phyloP scores from a whole-genome alignment of 169 alveolate species.

The Plasmodium malariae region DNA sequence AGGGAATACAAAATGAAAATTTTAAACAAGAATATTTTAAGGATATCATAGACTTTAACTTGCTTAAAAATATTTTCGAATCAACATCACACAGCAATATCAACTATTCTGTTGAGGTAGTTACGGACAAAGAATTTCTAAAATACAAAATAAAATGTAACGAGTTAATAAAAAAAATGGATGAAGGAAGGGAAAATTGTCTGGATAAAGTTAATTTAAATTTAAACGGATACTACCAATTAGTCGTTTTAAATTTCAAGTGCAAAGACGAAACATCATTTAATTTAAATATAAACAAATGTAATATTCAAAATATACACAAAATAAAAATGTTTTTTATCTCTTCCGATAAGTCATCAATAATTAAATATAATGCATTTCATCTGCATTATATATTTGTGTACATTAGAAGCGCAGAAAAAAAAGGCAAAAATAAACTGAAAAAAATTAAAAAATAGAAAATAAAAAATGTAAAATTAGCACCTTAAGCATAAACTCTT shows the following conservation, averaged over 20 bases:
- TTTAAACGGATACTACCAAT: slow-evolving; percentile 50
- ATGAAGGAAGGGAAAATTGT: neutral
- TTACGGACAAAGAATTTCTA: slow-evolving; percentile 30
- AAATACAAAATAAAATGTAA: slow-evolving; percentile 19
- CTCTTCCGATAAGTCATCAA: slow-evolving; percentile 52
- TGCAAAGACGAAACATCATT: slow-evolving; percentile 23
- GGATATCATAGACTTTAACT: slow-evolving; percentile 13
- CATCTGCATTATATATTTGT: slow-evolving; percentile 21
- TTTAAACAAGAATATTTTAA: slow-evolving; percentile 12
- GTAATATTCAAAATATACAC: slow-evolving; percentile 21
- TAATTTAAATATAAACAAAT: slow-evolving; percentile 20
- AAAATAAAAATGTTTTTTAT: slow-evolving; percentile 59
- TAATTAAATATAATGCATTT: slow-evolving; percentile 43
- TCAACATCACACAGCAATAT: slow-evolving; percentile 9
- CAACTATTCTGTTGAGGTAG: slow-evolving; percentile 22
- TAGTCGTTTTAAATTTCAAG: slow-evolving; percentile 29
- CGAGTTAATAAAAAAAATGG: slow-evolving; percentile 22
- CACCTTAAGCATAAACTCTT: too few species aligned
- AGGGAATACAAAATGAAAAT: too few species aligned
- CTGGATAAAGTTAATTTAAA: slow-evolving; percentile 33
- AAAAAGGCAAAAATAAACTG: slow-evolving; percentile 14
- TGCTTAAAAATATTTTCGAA: slow-evolving; percentile 44
- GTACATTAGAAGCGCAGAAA: slow-evolving; percentile 28
- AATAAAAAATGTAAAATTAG: too few species aligned
- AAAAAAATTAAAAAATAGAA: slow-evolving; percentile 33